These are phyloP conservation scores for Grosmannia serpens DNA, from an alignment of 2,329 filamentous ascomycete species.

Conservation along the genomic window DNA sequence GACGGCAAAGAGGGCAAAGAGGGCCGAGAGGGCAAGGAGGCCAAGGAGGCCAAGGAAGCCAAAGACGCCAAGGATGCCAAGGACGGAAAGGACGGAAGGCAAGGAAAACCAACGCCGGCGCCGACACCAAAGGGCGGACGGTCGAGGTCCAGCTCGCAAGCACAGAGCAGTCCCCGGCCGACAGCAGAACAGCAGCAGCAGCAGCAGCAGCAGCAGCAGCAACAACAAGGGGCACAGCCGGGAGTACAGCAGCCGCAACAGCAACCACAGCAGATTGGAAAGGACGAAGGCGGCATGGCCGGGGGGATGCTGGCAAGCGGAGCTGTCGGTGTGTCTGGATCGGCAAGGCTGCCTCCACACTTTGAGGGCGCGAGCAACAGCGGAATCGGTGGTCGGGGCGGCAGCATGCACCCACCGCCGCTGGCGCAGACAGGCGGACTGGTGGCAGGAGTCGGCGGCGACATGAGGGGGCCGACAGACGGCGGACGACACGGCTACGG, in stretches of 20 bases:
- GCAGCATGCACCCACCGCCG: slow-evolving; percentile 6
- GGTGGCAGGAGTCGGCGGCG: not conserved
- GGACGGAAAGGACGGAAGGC: slow-evolving; percentile 18
- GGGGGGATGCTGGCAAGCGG: no score
- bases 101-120: slow-evolving; percentile 4
- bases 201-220: not conserved
- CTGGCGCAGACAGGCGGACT: not conserved
- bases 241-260: not conserved
- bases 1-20: slow-evolving; percentile 22
- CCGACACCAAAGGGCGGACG: slow-evolving; percentile 28
- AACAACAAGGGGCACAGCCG: not conserved
- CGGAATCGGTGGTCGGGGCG: not conserved
- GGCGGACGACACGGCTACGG: not conserved
- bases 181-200: slow-evolving; percentile 4
- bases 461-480: not conserved
- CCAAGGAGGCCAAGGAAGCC: slow-evolving; percentile 23
- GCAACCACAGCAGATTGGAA: not conserved
- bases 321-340: not conserved
- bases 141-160: slow-evolving; percentile 44
- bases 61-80: slow-evolving; percentile 17
- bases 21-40: slow-evolving; percentile 23
- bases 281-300: not conserved
- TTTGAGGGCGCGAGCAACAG: slow-evolving; percentile 24
- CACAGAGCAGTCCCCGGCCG: slow-evolving; percentile 15
- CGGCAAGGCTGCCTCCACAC: slow-evolving; percentile 26